phyloP scores from a whole-genome alignment of 345 rosid genomes.

The Capsella bursapastoris region DNA sequence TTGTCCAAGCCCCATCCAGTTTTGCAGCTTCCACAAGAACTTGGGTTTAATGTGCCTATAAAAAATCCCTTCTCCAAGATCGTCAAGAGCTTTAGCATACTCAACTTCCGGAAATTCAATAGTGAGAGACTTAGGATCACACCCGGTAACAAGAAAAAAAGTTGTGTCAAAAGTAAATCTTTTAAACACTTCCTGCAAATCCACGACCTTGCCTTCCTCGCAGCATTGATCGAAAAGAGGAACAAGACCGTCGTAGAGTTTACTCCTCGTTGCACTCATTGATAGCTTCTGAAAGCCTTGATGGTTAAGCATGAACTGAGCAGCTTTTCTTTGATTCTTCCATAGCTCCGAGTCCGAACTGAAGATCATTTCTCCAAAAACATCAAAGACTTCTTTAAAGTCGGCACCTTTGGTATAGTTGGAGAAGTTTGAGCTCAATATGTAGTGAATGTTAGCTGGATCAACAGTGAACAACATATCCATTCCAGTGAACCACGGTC shows the following conservation, averaged over 20 bases:
- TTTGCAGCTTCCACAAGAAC: conserved; percentile 50
- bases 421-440: conserved; percentile 39
- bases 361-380: conserved; percentile 43
- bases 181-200: conserved; percentile 51
- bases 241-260: conserved; percentile 34
- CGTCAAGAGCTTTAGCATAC: conserved; percentile 48
- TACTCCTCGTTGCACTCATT: conserved; percentile 18
- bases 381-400: conserved; percentile 39
- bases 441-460: conserved; percentile 43
- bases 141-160: conserved; percentile 44
- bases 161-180: conserved; percentile 53
- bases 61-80: conserved; percentile 35
- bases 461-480: conserved; percentile 36
- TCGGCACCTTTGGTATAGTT: conserved; percentile 44
- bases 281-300: conserved; percentile 33
- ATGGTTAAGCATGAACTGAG: conserved; percentile 25
- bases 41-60: conserved; percentile 34
- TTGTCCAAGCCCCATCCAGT: conserved; percentile 41
- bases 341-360: conserved; percentile 45
- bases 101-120: conserved; percentile 37
- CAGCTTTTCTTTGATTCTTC: conserved; percentile 41
- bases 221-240: conserved; percentile 41
- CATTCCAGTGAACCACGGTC: conserved; percentile 33
- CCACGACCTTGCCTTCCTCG: conserved; percentile 29
- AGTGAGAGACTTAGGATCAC: conserved; percentile 51